Conservation (phyloP, 1,284 basidiomycete species). For the Malassezia globosa region DNA sequence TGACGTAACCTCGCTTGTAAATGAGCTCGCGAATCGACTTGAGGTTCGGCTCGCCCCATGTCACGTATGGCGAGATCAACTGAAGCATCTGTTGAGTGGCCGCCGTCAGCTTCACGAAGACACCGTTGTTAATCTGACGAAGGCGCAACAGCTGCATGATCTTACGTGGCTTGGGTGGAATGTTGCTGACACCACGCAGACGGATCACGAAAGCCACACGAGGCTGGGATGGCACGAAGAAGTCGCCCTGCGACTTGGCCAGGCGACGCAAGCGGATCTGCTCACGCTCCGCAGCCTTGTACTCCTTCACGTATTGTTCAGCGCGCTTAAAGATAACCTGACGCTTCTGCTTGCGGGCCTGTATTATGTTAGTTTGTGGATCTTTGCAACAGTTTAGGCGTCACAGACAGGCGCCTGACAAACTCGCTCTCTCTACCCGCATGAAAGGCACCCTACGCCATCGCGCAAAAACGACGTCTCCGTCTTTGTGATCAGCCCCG, state of each 20-base stretch:
- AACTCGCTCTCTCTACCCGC: no score
- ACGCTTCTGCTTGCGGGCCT: constrained; percentile 55
- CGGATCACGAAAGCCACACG: constrained; percentile 98
- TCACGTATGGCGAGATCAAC: constrained; percentile 90
- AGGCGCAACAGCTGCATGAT: constrained; percentile 96
- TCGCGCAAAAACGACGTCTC: not conserved
- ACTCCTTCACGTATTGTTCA: constrained; percentile 96
- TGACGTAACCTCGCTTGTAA: constrained; percentile 99
- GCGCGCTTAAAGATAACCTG: constrained; percentile 99
- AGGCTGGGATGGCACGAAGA: constrained; percentile 89
- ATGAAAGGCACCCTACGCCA: not conserved
- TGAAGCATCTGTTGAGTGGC: constrained; percentile 97
- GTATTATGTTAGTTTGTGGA: constrained; percentile 7
- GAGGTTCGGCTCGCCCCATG: constrained; percentile 78
- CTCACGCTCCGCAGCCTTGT: constrained; percentile 81
- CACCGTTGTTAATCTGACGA: constrained; percentile 98
- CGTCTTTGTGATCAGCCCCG: constrained; percentile 37
- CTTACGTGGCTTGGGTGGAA: constrained; percentile 97
- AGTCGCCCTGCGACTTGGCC: constrained; percentile 84
- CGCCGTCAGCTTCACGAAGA: constrained; percentile 93
- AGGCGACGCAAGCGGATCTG: constrained; percentile 89
- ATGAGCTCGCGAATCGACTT: constrained; percentile 93
- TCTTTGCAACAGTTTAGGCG: not conserved
- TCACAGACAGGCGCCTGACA: no score
- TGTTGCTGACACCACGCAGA: constrained; percentile 89